Conservation (phyloP, 2,329 filamentous ascomycete genomes). For the Ophiosphaerella korrae region DNA sequence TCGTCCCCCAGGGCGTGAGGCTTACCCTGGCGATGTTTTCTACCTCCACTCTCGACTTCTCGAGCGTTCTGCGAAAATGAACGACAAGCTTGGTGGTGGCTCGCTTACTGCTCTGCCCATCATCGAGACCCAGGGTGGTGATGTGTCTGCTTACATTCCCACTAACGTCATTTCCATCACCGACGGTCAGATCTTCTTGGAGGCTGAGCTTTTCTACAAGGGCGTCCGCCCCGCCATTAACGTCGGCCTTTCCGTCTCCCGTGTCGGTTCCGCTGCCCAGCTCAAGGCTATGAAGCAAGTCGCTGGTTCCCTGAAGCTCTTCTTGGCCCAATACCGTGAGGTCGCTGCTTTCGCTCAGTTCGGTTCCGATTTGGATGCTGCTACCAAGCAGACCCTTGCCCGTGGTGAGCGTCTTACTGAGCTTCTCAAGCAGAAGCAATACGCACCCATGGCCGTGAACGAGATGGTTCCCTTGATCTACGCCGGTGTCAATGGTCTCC, state of each 20-base stretch:
- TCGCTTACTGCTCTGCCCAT: slow-evolving; percentile 91
- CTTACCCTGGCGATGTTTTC: slow-evolving; percentile 83
- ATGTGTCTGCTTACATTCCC: slow-evolving; percentile 99
- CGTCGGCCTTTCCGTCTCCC: slow-evolving; percentile 99
- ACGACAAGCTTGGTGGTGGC: slow-evolving; percentile 90
- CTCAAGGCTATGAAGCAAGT: slow-evolving; percentile 99
- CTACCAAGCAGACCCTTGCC: slow-evolving; percentile 97
- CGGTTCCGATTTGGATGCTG: slow-evolving; percentile 98
- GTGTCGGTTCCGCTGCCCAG: slow-evolving; percentile 99
- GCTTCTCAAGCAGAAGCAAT: slow-evolving; percentile 99
- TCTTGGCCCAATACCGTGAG: slow-evolving; percentile 99
- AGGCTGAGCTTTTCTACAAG: slow-evolving; percentile 99
- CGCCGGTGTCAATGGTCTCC: slow-evolving; percentile 96
- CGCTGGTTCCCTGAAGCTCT: slow-evolving; percentile 98
- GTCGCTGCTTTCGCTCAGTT: slow-evolving; percentile 99
- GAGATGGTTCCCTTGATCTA: slow-evolving; percentile 99
- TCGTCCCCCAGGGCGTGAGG: slow-evolving; percentile 85
- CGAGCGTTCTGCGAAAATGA: slow-evolving; percentile 99
- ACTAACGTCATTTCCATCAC: slow-evolving; percentile 99
- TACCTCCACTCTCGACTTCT: slow-evolving; percentile 74
- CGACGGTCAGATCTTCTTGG: slow-evolving; percentile 99
- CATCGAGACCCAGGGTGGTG: slow-evolving; percentile 99
- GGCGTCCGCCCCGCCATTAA: slow-evolving; percentile 99
- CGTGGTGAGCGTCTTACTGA: slow-evolving; percentile 99
- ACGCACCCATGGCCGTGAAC: slow-evolving; percentile 96